Evolutionary conservation across 768 basidiomycete genomes (phyloP).

Genomic region (Mycena leptocephala): DNA sequence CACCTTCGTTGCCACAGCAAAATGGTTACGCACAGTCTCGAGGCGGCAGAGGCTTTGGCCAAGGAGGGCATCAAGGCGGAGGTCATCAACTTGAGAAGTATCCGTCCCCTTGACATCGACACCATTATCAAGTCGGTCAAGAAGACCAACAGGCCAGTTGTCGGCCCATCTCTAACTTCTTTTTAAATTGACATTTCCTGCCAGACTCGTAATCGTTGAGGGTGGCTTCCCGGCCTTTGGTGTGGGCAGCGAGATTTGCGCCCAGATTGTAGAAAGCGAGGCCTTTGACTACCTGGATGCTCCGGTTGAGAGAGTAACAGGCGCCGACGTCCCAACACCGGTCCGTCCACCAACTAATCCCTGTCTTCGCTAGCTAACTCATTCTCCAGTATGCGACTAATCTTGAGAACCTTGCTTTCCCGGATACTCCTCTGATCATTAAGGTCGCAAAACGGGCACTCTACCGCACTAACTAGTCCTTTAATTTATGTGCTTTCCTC

Average conservation of each 20-base stretch:
- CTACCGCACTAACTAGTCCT: constrained; percentile 85
- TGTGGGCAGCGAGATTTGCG: constrained; percentile 98
- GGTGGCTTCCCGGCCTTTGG: constrained; percentile 99
- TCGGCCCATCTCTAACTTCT: neutral
- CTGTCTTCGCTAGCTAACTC: constrained; percentile 20
- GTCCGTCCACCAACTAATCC: constrained; percentile 61
- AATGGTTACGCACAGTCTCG: constrained; percentile 96
- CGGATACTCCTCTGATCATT: constrained; percentile 90
- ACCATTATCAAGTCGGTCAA: constrained; percentile 98
- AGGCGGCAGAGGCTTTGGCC: constrained; percentile 93
- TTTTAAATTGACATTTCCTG: constrained; percentile 16
- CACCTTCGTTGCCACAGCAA: constrained; percentile 99
- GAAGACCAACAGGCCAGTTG: constrained; percentile 93
- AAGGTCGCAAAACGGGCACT: constrained; percentile 96
- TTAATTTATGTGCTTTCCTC: constrained; percentile 23
- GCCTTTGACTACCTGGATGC: constrained; percentile 99
- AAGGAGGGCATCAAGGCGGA: constrained; percentile 99
- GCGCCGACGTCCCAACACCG: constrained; percentile 97
- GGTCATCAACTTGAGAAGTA: constrained; percentile 96
- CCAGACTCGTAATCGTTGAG: constrained; percentile 92
- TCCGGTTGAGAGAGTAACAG: constrained; percentile 97
- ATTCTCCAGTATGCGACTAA: constrained; percentile 85
- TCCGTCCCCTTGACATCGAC: constrained; percentile 97
- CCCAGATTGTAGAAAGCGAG: constrained; percentile 97
- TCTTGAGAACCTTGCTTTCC: constrained; percentile 94